phyloP scores from a whole-genome alignment of 768 basidiomycete genomes.

The Mrakia gelida region DNA sequence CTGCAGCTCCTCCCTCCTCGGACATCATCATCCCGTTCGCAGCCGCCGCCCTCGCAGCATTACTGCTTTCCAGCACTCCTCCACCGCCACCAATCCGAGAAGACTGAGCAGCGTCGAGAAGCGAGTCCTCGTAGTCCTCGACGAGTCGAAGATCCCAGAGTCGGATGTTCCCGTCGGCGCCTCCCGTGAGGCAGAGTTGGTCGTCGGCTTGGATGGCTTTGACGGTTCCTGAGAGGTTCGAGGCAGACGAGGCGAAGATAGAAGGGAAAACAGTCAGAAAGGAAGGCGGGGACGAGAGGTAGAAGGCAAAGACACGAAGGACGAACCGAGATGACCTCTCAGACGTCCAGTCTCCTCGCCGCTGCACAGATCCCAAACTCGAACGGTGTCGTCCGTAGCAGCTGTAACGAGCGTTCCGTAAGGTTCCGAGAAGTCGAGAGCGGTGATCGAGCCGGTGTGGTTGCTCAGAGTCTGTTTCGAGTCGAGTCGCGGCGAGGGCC shows the following conservation, averaged over 20 bases:
- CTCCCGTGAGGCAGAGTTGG: slow-evolving; percentile 82
- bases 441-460: slow-evolving; percentile 74
- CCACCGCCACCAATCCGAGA: not conserved
- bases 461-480: slow-evolving; percentile 64
- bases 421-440: slow-evolving; percentile 93
- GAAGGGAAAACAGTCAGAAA: not conserved
- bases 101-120: slow-evolving; percentile 30
- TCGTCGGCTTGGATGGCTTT: slow-evolving; percentile 93
- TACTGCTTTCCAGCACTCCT: not conserved
- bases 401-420: slow-evolving; percentile 90
- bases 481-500: no score
- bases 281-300: not conserved
- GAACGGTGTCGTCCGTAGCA: slow-evolving; percentile 78
- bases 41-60: not conserved
- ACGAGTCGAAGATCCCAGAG: slow-evolving; percentile 88
- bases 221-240: slow-evolving; percentile 49
- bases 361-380: slow-evolving; percentile 89
- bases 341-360: slow-evolving; percentile 82
- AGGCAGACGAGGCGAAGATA: not conserved
- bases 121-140: slow-evolving; percentile 58
- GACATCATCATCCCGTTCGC: slow-evolving; percentile 23
- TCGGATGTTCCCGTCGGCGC: slow-evolving; percentile 75
- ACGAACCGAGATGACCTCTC: slow-evolving; percentile 65
- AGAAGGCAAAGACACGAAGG: not conserved
- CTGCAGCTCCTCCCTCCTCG: slow-evolving; percentile 39